Conservation (phyloP, 805 yeast species). For the Yarrowia sp. region DNA sequence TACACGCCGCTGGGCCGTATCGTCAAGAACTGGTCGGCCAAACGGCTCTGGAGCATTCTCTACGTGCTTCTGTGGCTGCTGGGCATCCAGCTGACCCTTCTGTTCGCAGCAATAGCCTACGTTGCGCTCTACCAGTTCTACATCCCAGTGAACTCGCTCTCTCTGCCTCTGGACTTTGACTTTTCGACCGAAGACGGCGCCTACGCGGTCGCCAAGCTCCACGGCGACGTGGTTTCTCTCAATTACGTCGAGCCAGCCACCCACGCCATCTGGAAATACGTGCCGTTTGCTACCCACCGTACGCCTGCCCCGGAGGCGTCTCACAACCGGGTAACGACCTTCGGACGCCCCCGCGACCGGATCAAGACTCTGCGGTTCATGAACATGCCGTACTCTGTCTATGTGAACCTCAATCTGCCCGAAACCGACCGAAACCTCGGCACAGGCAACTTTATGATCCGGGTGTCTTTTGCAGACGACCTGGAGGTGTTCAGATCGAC, state of each 20-base stretch:
- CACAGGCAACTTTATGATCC: constrained; percentile 39
- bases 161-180: constrained; percentile 31
- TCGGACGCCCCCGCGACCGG: constrained; percentile 22
- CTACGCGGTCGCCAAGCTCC: constrained; percentile 28
- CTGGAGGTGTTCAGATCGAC: constrained; percentile 18
- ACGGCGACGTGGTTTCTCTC: constrained; percentile 24
- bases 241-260: constrained; percentile 4
- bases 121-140: constrained; percentile 30
- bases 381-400: constrained; percentile 35
- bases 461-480: constrained; percentile 31
- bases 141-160: constrained; percentile 32
- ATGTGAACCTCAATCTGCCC: constrained; percentile 37
- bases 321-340: not conserved
- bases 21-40: not conserved
- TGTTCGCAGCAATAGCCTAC: constrained; percentile 32
- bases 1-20: constrained; percentile 17
- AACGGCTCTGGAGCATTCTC: constrained; percentile 18
- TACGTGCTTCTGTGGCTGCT: constrained; percentile 18
- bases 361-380: constrained; percentile 30
- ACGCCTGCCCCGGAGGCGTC: not conserved
- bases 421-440: constrained; percentile 35
- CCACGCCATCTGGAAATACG: not conserved
- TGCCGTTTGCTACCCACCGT: not conserved
- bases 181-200: constrained; percentile 28
- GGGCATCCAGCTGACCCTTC: constrained; percentile 16